Conservation (phyloP, 2,329 filamentous ascomycete genomes). For the Neoscytalidium dimidiatum region DNA sequence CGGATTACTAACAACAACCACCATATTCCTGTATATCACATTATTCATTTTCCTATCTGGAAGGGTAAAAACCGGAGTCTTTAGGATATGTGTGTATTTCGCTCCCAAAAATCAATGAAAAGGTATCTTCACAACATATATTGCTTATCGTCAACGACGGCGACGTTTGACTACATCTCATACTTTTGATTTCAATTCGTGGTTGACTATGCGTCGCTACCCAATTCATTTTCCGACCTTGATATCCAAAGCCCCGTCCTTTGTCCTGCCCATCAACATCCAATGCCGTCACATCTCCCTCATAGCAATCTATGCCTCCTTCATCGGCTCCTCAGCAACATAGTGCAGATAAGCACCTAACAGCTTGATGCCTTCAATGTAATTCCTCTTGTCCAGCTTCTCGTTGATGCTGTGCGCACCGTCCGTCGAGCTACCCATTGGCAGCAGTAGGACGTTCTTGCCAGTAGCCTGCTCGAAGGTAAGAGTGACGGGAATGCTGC, state of each 20-base stretch:
- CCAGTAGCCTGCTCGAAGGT: conserved; percentile 97
- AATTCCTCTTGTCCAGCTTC: conserved; percentile 95
- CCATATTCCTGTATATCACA: neutral
- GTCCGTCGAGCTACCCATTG: conserved; percentile 97
- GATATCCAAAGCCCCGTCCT: neutral
- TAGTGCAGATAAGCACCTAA: conserved; percentile 95
- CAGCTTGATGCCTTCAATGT: conserved; percentile 97
- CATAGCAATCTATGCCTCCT: conserved; percentile 12
- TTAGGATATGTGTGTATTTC: conserved; percentile 4
- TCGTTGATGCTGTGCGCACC: conserved; percentile 98
- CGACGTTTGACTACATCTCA: no score
- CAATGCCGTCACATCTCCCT: neutral
- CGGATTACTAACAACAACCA: neutral
- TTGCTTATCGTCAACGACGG: no score
- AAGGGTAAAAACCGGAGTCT: conserved; percentile 4
- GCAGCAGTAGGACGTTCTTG: conserved; percentile 93
- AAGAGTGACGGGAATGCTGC: conserved; percentile 93
- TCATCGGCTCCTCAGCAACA: conserved; percentile 81
- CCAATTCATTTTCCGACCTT: neutral
- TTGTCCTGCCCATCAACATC: neutral
- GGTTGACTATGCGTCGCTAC: neutral
- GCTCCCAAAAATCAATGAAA: neutral
- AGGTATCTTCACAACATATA: neutral
- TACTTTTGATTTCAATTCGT: neutral
- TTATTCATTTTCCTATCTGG: neutral